A percentile compares a stretch with the other conserved stretches of the same genome.
These are phyloP conservation scores for Pleurotus cornucopiae DNA, from an alignment of 768 basidiomycete genomes.

Conservation along the genomic window DNA sequence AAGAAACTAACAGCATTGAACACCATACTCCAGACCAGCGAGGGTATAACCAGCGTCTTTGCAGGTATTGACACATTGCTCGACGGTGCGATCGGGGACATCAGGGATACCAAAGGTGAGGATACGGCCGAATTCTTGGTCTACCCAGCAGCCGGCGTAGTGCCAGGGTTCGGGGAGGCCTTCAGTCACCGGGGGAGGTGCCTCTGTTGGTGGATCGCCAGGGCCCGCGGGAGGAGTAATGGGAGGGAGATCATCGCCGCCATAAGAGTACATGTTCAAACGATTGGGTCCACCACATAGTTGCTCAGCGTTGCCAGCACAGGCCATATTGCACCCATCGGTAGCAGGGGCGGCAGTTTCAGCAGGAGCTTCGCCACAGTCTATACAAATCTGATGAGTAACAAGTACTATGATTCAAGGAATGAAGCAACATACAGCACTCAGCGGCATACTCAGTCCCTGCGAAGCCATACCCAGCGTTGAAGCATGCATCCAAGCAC, in stretches of 20 bases:
- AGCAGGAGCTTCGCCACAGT: conserved; percentile 11
- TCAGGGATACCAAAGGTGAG: background rate
- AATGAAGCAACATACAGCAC: conserved; percentile 1
- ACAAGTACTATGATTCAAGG: background rate
- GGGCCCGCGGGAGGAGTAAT: background rate
- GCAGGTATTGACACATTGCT: conserved; percentile 4
- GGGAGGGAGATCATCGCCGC: conserved; percentile 5
- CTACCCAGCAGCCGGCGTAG: conserved; percentile 1
- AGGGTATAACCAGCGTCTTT: background rate
- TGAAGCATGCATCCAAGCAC: conserved; percentile 13
- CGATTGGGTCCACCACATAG: conserved; percentile 15
- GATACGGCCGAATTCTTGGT: conserved; percentile 5
- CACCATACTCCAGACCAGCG: conserved; percentile 9
- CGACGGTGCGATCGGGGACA: conserved; percentile 5
- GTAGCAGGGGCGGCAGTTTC: conserved; percentile 3
- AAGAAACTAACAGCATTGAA: conserved; percentile 8
- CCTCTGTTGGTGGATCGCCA: background rate
- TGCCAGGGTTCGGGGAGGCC: conserved; percentile 3
- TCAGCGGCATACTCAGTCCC: conserved; percentile 39
- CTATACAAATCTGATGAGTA: background rate
- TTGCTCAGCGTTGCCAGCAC: conserved; percentile 13
- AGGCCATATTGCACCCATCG: conserved; percentile 12
- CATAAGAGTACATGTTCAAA: conserved; percentile 6
- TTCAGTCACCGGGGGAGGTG: conserved; percentile 2
- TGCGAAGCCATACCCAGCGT: conserved; percentile 34